A percentile compares a stretch with the other conserved stretches of the same genome.
Evolutionary conservation across 768 basidiomycete species (phyloP).

Genomic region (Panaeolus cyanescens): DNA sequence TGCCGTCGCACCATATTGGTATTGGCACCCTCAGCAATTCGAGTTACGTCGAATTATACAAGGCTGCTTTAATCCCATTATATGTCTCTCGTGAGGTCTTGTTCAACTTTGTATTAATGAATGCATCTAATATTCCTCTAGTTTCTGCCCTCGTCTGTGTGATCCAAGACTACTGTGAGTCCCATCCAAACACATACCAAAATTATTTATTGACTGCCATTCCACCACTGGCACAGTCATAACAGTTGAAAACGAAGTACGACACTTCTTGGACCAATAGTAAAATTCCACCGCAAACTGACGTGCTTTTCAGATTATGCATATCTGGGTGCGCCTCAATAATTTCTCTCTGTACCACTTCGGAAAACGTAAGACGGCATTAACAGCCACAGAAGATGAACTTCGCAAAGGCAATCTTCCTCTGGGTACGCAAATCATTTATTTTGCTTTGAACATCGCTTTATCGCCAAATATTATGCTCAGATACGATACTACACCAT

Average conservation of each 20-base stretch:
- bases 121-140: slow-evolving; percentile 1
- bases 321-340: slow-evolving; percentile 45
- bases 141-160: slow-evolving; percentile 23
- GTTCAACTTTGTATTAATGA: background rate
- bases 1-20: too few species aligned
- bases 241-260: slow-evolving; percentile 28
- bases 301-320: slow-evolving; percentile 26
- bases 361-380: background rate
- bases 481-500: slow-evolving; percentile 53
- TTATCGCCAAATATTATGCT: background rate
- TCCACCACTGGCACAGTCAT: slow-evolving; percentile 12
- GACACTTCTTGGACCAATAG: background rate
- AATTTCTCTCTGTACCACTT: background rate
- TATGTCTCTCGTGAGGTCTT: slow-evolving; percentile 19
- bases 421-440: slow-evolving; percentile 38
- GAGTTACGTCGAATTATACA: slow-evolving; percentile 11
- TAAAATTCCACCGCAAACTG: background rate
- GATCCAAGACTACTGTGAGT: slow-evolving; percentile 26
- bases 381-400: slow-evolving; percentile 33
- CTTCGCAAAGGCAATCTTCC: slow-evolving; percentile 41
- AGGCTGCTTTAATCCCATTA: slow-evolving; percentile 18
- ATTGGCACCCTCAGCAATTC: background rate
- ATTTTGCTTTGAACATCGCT: background rate
- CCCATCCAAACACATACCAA: background rate
- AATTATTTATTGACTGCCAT: background rate